Evolutionary conservation across 805 yeast genomes (phyloP).

Genomic region (Wickerhamiella domercqiae): DNA sequence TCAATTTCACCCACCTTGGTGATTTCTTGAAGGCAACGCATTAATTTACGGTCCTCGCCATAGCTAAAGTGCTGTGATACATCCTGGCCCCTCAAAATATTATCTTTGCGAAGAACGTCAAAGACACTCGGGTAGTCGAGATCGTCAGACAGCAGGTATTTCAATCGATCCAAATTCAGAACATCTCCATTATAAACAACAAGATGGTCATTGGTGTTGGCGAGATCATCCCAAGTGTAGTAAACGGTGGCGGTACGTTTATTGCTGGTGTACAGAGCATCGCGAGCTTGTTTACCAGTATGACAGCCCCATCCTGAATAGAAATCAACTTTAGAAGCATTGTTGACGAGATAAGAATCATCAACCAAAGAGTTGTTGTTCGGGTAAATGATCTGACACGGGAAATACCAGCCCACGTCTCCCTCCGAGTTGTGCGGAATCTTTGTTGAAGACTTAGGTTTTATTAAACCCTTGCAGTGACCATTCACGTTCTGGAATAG

Average conservation of each 20-base stretch:
- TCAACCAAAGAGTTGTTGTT: constrained; percentile 61
- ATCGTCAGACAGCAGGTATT: constrained; percentile 60
- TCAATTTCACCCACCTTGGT: constrained; percentile 82
- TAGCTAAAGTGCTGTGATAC: constrained; percentile 58
- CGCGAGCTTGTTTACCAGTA: constrained; percentile 54
- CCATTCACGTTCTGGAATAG: constrained; percentile 89
- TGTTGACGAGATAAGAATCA: constrained; percentile 27
- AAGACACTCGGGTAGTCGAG: constrained; percentile 60
- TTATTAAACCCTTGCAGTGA: constrained; percentile 65
- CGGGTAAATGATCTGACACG: constrained; percentile 44
- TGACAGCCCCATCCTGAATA: constrained; percentile 89
- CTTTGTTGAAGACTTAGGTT: constrained; percentile 48
- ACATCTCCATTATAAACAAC: constrained; percentile 85
- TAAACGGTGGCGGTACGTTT: constrained; percentile 58
- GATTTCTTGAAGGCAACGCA: constrained; percentile 72
- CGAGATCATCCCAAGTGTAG: constrained; percentile 81
- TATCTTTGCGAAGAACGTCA: constrained; percentile 41
- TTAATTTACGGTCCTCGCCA: constrained; percentile 51
- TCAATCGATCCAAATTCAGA: constrained; percentile 58
- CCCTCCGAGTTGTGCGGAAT: constrained; percentile 48
- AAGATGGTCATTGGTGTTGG: constrained; percentile 52
- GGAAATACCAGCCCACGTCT: constrained; percentile 88
- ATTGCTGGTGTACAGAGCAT: constrained; percentile 41
- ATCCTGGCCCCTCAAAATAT: constrained; percentile 57
- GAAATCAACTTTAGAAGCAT: constrained; percentile 20